Conservation (phyloP, 2,329 filamentous ascomycete species). For the Sporothrix brasiliensis region DNA sequence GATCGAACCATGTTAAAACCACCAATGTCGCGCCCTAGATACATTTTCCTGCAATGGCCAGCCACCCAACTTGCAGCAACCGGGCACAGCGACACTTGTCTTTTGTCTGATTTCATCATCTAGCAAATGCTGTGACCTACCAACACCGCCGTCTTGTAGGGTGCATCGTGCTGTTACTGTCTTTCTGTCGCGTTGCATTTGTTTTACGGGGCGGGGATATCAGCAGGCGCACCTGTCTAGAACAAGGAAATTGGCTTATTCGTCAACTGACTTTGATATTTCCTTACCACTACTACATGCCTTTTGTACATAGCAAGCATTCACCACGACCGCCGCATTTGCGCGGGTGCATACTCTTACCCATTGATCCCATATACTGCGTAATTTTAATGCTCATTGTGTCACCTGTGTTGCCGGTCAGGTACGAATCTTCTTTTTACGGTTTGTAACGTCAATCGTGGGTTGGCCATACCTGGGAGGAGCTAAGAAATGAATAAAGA, state of each 20-base stretch:
- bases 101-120: neutral
- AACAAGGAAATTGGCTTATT: neutral
- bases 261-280: neutral
- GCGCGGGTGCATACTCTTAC: neutral
- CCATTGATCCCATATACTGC: neutral
- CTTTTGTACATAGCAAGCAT: conserved; percentile 9
- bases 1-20: no score
- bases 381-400: neutral
- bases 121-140: neutral
- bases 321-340: neutral
- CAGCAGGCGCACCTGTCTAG: no score
- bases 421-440: neutral
- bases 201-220: neutral
- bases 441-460: no score
- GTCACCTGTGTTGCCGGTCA: neutral
- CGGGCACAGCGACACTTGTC: conserved; percentile 23
- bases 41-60: neutral
- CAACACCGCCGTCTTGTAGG: neutral
- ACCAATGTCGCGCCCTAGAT: neutral
- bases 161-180: neutral
- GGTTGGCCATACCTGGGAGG: no score
- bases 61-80: conserved; percentile 10
- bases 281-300: neutral
- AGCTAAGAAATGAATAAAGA: no score
- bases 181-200: neutral